phyloP scores from a whole-genome alignment of 2,329 filamentous ascomycete genomes.

The Cryphonectria japonica region DNA sequence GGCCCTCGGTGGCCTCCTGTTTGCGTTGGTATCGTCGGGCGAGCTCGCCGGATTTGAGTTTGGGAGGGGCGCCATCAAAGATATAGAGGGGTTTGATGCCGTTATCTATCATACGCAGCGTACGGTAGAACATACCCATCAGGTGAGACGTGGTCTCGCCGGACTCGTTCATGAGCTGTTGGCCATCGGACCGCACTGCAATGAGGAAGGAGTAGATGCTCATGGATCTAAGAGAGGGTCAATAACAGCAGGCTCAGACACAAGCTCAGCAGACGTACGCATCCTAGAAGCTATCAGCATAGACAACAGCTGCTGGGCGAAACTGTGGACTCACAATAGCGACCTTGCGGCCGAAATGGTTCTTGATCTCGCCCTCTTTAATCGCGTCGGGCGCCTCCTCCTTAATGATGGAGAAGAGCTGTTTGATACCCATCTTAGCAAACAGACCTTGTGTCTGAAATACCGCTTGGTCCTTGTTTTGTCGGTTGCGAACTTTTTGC shows the following conservation, averaged over 20 bases:
- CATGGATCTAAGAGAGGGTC: constrained; percentile 71
- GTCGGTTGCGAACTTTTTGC: not conserved
- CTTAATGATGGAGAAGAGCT: constrained; percentile 79
- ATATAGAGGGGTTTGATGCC: constrained; percentile 98
- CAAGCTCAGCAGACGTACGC: constrained; percentile 47
- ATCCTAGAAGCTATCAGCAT: constrained; percentile 48
- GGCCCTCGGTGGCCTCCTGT: constrained; percentile 83
- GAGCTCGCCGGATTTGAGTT: constrained; percentile 95
- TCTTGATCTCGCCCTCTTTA: constrained; percentile 98
- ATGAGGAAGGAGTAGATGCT: constrained; percentile 99
- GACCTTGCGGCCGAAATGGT: constrained; percentile 97
- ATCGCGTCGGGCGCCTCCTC: constrained; percentile 94
- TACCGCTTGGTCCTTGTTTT: not conserved
- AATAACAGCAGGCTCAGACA: constrained; percentile 19
- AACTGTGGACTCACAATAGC: constrained; percentile 73
- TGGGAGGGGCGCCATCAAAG: constrained; percentile 94
- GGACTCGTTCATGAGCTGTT: constrained; percentile 92
- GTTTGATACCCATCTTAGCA: constrained; percentile 66
- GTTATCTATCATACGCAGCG: constrained; percentile 96
- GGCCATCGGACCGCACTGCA: constrained; percentile 93
- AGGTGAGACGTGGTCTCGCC: constrained; percentile 97
- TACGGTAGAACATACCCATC: constrained; percentile 99
- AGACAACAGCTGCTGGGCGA: not conserved
- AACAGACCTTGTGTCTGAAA: not conserved
- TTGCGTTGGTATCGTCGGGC: constrained; percentile 96